Evolutionary conservation across 257 asterid genomes (phyloP).

Genomic region (Phtheirospermum japonicum): DNA sequence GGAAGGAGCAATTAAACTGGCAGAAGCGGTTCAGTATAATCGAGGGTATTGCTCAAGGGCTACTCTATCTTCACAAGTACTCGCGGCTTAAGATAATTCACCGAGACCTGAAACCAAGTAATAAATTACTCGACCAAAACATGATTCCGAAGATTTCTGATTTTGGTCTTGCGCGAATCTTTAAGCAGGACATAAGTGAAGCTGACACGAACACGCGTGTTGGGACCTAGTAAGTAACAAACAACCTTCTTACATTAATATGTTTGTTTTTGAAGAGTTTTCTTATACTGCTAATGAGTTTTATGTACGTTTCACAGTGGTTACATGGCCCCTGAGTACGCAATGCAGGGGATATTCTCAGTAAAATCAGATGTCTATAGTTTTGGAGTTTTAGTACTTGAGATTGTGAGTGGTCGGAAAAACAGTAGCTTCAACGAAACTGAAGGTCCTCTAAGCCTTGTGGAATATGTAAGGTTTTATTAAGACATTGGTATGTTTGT

Average conservation of each 20-base stretch:
- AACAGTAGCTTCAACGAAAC: conserved; percentile 39
- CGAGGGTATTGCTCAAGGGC: conserved; percentile 54
- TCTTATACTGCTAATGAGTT: not conserved
- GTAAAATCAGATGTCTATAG: conserved; percentile 63
- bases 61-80: conserved; percentile 63
- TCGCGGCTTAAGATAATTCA: conserved; percentile 57
- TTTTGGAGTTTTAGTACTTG: conserved; percentile 55
- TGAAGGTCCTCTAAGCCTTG: conserved; percentile 50
- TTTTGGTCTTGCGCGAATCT: conserved; percentile 64
- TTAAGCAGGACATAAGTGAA: conserved; percentile 39
- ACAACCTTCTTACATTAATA: not conserved
- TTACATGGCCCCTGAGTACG: conserved; percentile 74
- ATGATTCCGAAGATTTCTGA: conserved; percentile 69
- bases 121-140: conserved; percentile 52
- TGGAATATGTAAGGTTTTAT: conserved; percentile 48
- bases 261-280: not conserved
- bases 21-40: conserved; percentile 35
- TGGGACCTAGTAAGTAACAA: conserved; percentile 53
- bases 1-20: conserved; percentile 37
- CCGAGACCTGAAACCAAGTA: conserved; percentile 57
- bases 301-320: conserved; percentile 35
- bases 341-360: conserved; percentile 63
- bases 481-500: too few relatives aligned
- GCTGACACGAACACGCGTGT: conserved; percentile 51
- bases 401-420: conserved; percentile 57